A percentile compares a stretch with the other conserved stretches of the same genome.
Conservation (phyloP, 1,284 basidiomycete genomes). For the Somion occarium region DNA sequence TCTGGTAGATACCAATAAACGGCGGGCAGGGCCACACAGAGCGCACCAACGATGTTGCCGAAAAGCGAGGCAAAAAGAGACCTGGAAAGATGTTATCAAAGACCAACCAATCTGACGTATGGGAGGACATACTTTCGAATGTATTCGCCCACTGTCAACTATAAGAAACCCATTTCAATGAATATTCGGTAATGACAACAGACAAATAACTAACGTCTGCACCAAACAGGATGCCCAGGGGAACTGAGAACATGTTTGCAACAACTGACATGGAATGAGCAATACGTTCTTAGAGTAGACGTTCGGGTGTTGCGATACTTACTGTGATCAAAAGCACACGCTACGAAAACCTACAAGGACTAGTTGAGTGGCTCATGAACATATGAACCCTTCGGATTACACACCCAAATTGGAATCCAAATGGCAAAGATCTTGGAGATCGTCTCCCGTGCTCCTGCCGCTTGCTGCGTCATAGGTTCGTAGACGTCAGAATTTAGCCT, state of each 20-base stretch:
- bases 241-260: conserved; percentile 74
- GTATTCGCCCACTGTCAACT: conserved; percentile 57
- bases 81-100: conserved; percentile 29
- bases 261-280: too few relatives aligned
- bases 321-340: conserved; percentile 73
- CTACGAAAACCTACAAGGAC: conserved; percentile 54
- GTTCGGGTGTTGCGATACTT: conserved; percentile 13
- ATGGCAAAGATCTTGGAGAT: conserved; percentile 69
- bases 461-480: conserved; percentile 46
- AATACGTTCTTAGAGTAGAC: conserved; percentile 4
- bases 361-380: neutral
- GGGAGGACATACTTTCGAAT: conserved; percentile 43
- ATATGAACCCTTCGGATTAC: conserved; percentile 16
- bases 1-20: conserved; percentile 58
- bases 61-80: conserved; percentile 65
- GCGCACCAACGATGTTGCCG: conserved; percentile 66
- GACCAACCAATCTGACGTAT: conserved; percentile 28
- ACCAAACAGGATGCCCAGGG: conserved; percentile 69
- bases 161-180: neutral
- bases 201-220: conserved; percentile 42
- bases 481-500: neutral
- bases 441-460: conserved; percentile 66
- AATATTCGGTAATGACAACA: neutral
- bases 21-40: conserved; percentile 59
- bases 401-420: conserved; percentile 75